These are phyloP conservation scores for Boletellus ananiceps DNA, from an alignment of 768 basidiomycete species.

Conservation along the genomic window DNA sequence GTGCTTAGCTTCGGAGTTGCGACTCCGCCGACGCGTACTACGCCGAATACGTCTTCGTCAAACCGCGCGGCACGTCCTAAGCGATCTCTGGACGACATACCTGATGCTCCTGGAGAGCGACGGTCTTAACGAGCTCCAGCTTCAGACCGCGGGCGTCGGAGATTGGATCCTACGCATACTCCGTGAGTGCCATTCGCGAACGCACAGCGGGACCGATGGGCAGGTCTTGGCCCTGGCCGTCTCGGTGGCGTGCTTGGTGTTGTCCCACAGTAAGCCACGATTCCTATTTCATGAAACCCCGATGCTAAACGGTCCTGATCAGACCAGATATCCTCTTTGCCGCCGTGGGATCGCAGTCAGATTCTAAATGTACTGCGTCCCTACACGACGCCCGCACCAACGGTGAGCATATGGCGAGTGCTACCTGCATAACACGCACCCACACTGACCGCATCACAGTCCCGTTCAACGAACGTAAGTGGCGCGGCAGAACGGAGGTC, in stretches of 20 bases:
- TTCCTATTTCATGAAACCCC: slow-evolving; percentile 19
- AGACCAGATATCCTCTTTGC: slow-evolving; percentile 39
- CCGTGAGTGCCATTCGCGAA: slow-evolving; percentile 11
- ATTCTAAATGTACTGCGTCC: slow-evolving; percentile 42
- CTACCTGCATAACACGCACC: neutral
- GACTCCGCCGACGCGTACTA: slow-evolving; percentile 43
- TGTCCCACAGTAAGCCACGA: slow-evolving; percentile 34
- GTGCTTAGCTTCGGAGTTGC: slow-evolving; percentile 45
- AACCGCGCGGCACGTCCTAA: slow-evolving; percentile 26
- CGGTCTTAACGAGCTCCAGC: slow-evolving; percentile 43
- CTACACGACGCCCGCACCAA: slow-evolving; percentile 28
- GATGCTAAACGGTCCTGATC: slow-evolving; percentile 25
- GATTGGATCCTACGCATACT: slow-evolving; percentile 25
- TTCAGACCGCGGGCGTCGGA: slow-evolving; percentile 39
- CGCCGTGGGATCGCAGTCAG: slow-evolving; percentile 36
- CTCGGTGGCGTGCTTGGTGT: slow-evolving; percentile 33
- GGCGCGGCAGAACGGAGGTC: slow-evolving; percentile 15
- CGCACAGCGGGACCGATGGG: slow-evolving; percentile 5
- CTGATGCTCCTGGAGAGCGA: slow-evolving; percentile 60
- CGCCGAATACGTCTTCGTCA: slow-evolving; percentile 39
- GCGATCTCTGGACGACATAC: slow-evolving; percentile 54
- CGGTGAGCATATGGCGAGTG: slow-evolving; percentile 24
- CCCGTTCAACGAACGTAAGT: slow-evolving; percentile 25
- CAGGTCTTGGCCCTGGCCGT: slow-evolving; percentile 25
- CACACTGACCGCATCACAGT: slow-evolving; percentile 23